phyloP scores from a whole-genome alignment of 495 filamentous ascomycete genomes.

The Aspergillus sclerotioniger region DNA sequence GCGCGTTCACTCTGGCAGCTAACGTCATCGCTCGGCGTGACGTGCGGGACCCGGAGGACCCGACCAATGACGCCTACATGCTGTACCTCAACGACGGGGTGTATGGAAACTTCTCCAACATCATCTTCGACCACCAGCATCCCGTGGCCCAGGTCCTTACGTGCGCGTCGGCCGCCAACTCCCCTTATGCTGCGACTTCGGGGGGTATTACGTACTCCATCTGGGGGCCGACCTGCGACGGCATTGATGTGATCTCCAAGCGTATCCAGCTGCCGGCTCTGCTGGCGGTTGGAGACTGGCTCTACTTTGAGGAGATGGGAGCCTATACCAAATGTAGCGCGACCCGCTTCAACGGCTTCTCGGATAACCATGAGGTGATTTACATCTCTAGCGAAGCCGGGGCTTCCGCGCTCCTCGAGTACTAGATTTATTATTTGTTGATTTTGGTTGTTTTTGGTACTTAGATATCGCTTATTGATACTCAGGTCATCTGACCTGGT shows the following conservation, averaged over 20 bases:
- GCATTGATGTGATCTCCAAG: slow-evolving; percentile 86
- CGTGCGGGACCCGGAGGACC: slow-evolving; percentile 59
- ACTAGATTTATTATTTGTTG: slow-evolving; percentile 26
- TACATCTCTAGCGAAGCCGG: slow-evolving; percentile 93
- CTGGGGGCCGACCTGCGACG: slow-evolving; percentile 98
- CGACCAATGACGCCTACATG: slow-evolving; percentile 74
- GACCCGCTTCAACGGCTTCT: slow-evolving; percentile 98
- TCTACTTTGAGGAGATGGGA: slow-evolving; percentile 98
- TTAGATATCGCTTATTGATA: slow-evolving; percentile 5
- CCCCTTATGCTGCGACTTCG: slow-evolving; percentile 48
- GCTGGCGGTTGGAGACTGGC: slow-evolving; percentile 90
- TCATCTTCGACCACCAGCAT: slow-evolving; percentile 98
- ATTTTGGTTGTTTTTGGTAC: slow-evolving; percentile 9
- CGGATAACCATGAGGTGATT: slow-evolving; percentile 84
- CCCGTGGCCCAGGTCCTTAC: slow-evolving; percentile 79
- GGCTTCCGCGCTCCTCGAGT: slow-evolving; percentile 70
- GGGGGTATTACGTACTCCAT: slow-evolving; percentile 72
- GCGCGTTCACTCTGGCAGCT: slow-evolving; percentile 89
- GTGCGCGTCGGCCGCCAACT: slow-evolving; percentile 47
- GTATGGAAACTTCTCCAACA: slow-evolving; percentile 97
- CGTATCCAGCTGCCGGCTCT: slow-evolving; percentile 69
- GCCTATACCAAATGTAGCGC: slow-evolving; percentile 97
- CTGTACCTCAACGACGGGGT: slow-evolving; percentile 94
- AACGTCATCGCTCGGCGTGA: slow-evolving; percentile 95
- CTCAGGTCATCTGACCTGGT: not conserved